Base-by-base conservation (phyloP, 176 grass and related monocot species). In the Carex littledalei region DNA sequence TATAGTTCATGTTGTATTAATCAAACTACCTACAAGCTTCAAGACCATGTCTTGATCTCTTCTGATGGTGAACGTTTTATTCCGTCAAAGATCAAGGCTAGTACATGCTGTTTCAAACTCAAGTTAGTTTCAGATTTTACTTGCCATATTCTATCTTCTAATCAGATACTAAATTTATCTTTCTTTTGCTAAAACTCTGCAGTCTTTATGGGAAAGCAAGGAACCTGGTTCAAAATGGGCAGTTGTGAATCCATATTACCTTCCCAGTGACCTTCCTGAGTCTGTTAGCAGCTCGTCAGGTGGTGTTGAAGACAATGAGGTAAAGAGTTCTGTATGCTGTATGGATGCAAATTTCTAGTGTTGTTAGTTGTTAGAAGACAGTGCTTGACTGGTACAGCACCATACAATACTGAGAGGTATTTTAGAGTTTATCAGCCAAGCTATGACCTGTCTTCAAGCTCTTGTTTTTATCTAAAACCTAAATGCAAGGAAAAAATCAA, bases 241-340 rank as follows among this genome's bases (percentile, higher is more conserved):
- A 1, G 14, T 83, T 69, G 81, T 83, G 20, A 83, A 83, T 83
- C 61, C 81, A 2, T 83, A 68, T 53, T 83, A 69, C 64, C 61
- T 83, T 66, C 81, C 81, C 22, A 83, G 61, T 67, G 81, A 83
- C 64, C 64, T 83, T 32, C 81, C 81, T 8, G 81, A 83, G 45
- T 83, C 81, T 49, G 81, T 83, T 68, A 83, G 81, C 64, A 31
- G 81, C 39, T 83, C 81, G 1, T 83, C 81, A 53, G 81, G 81
- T 52, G 81, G 81, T 66, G 81, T 83, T 83, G 81, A 83, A 67
- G 81, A 83, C 22, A 83, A 83, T 32, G 81, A 83, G 81, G 81
- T 83, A 83, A 83, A 32, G 24, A 57, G 14, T 78, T 78, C 14
- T 74, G 24, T 31, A 56, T 78, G 74, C 24, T 55, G 24, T 78